These are phyloP conservation scores for Strobilomyces dryophilus DNA, from an alignment of 768 basidiomycete species.

Conservation along the genomic window DNA sequence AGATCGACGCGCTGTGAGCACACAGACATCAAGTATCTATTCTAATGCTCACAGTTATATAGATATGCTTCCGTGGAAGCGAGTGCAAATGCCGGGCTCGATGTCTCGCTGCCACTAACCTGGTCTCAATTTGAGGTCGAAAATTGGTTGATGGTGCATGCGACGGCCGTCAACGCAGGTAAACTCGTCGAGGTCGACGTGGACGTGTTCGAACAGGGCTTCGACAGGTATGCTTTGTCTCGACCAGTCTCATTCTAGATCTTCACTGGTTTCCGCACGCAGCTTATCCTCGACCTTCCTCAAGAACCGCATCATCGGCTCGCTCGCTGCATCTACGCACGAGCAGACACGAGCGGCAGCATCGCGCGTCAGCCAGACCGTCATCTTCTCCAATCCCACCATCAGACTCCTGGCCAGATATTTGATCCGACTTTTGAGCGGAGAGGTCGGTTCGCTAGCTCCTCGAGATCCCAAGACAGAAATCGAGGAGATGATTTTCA, in stretches of 20 bases:
- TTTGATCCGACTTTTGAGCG: slow-evolving; percentile 11
- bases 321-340: slow-evolving; percentile 19
- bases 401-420: slow-evolving; percentile 30
- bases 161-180: slow-evolving; percentile 10
- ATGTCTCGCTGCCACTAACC: slow-evolving; percentile 20
- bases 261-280: neutral
- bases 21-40: neutral
- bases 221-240: slow-evolving; percentile 28
- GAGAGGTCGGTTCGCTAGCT: neutral
- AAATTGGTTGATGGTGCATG: slow-evolving; percentile 27
- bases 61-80: slow-evolving; percentile 31
- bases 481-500: slow-evolving; percentile 37
- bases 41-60: neutral
- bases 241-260: too few relatives aligned
- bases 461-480: slow-evolving; percentile 2
- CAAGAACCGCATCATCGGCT: slow-evolving; percentile 34
- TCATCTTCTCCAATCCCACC: slow-evolving; percentile 43
- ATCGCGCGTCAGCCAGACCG: slow-evolving; percentile 30
- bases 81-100: slow-evolving; percentile 18
- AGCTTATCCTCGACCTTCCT: slow-evolving; percentile 37
- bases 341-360: slow-evolving; percentile 10
- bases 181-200: slow-evolving; percentile 2
- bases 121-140: slow-evolving; percentile 24
- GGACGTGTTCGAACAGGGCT: slow-evolving; percentile 34
- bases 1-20: slow-evolving; percentile 43